Percentiles rank a stretch among this genome's conserved stretches.
phyloP scores from a whole-genome alignment of 257 asterid genomes.

The Plantago ovata region DNA sequence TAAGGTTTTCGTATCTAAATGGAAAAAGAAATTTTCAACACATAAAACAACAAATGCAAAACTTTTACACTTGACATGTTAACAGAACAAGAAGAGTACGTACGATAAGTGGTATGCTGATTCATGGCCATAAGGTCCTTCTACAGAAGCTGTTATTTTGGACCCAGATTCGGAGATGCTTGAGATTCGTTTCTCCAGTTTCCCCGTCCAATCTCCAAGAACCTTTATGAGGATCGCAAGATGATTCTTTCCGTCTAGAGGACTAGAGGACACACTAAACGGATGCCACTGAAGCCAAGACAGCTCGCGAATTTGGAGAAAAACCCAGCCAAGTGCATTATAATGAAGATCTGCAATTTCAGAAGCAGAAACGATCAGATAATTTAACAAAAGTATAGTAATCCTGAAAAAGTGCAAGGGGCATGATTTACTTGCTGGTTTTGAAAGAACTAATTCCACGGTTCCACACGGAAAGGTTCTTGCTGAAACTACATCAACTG shows the following conservation, averaged over 20 bases:
- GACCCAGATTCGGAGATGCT: conserved; percentile 25
- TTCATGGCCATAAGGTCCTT: conserved; percentile 94
- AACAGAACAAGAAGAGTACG: conserved; percentile 12
- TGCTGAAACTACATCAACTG: conserved; percentile 53
- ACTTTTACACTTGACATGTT: neutral
- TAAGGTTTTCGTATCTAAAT: conserved; percentile 67
- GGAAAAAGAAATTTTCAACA: conserved; percentile 1
- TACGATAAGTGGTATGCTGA: conserved; percentile 74
- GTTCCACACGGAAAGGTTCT: conserved; percentile 68
- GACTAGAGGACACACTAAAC: conserved; percentile 72
- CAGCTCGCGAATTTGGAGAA: conserved; percentile 59
- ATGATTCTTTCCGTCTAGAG: conserved; percentile 55
- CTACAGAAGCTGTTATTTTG: conserved; percentile 56
- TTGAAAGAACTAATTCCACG: conserved; percentile 65
- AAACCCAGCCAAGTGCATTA: conserved; percentile 80
- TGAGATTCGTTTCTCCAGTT: conserved; percentile 31
- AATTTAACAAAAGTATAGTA: neutral
- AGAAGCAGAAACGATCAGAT: neutral
- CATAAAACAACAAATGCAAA: neutral
- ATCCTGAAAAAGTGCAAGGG: neutral
- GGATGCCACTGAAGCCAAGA: conserved; percentile 87
- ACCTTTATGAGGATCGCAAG: conserved; percentile 61
- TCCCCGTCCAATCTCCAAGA: conserved; percentile 60
- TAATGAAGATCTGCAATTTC: conserved; percentile 49
- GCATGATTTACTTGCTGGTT: conserved; percentile 47